Percentiles rank a stretch among this genome's conserved stretches.
phyloP scores from a whole-genome alignment of 106 monocot genomes.

The Agapanthus africanus region DNA sequence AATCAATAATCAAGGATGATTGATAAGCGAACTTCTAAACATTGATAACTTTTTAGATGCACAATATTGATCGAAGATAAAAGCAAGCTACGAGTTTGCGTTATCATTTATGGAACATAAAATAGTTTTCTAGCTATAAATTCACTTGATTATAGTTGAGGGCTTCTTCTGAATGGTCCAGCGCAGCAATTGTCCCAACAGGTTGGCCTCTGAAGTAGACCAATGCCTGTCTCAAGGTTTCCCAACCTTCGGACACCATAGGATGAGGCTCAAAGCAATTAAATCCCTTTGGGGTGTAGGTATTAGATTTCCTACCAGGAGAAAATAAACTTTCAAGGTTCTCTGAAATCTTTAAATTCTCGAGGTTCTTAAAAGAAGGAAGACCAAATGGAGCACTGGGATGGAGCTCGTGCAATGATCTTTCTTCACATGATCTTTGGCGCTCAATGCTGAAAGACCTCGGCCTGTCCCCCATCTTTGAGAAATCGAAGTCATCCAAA shows the following conservation, averaged over 20 bases:
- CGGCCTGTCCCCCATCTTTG: background rate
- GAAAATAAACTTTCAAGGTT: background rate
- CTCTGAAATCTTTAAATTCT: background rate
- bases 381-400: background rate
- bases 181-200: conserved; percentile 57
- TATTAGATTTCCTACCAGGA: background rate
- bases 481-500: background rate
- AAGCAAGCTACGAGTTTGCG: too few species aligned
- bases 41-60: background rate
- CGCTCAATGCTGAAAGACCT: background rate
- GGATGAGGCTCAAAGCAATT: background rate
- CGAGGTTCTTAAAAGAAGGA: background rate
- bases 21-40: background rate
- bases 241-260: conserved; percentile 31
- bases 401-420: background rate
- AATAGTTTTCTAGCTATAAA: background rate
- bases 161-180: conserved; percentile 35
- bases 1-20: background rate
- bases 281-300: background rate
- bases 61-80: background rate
- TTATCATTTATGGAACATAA: background rate
- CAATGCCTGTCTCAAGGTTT: conserved; percentile 25
- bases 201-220: conserved; percentile 31
- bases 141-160: conserved; percentile 56
- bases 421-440: background rate